phyloP scores from a whole-genome alignment of 176 grass and related monocot genomes.

The Thinopyrum elongatum region DNA sequence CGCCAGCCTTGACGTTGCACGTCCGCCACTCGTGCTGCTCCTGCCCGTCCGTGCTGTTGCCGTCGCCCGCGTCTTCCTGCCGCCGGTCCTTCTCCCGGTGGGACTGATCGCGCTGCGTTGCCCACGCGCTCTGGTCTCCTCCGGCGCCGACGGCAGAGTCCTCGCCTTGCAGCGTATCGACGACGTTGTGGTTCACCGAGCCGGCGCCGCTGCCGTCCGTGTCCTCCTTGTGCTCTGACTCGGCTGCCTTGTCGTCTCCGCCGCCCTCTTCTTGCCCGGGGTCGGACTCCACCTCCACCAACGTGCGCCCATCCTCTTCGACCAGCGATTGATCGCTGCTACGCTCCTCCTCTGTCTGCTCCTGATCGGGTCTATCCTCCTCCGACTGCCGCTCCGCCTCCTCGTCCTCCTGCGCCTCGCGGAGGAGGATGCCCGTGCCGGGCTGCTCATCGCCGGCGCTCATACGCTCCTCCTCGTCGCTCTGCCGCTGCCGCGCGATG shows the following conservation, averaged over 20 bases:
- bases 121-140: slow-evolving; percentile 49
- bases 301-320: background rate
- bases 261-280: slow-evolving; percentile 11
- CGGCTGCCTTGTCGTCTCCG: slow-evolving; percentile 19
- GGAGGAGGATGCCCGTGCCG: slow-evolving; percentile 17
- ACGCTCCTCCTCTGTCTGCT: background rate
- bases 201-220: background rate
- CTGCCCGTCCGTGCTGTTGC: background rate
- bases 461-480: slow-evolving; percentile 53
- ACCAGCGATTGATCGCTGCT: background rate
- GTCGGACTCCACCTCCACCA: background rate
- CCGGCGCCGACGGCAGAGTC: background rate
- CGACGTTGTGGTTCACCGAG: background rate
- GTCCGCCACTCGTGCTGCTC: slow-evolving; percentile 53
- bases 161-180: slow-evolving; percentile 25
- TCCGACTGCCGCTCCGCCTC: slow-evolving; percentile 4
- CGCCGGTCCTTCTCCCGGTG: slow-evolving; percentile 68
- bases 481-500: slow-evolving; percentile 49
- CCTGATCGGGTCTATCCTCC: slow-evolving; percentile 7
- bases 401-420: slow-evolving; percentile 35
- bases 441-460: slow-evolving; percentile 45
- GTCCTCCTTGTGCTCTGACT: slow-evolving; percentile 22
- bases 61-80: slow-evolving; percentile 20
- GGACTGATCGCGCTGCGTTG: slow-evolving; percentile 69
- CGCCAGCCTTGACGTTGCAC: slow-evolving; percentile 61